Evolutionary conservation across 2,329 filamentous ascomycete genomes (phyloP), one percentile per base, ranked within the genome.

Genomic region (Sporothrix euskadiensis): DNA sequence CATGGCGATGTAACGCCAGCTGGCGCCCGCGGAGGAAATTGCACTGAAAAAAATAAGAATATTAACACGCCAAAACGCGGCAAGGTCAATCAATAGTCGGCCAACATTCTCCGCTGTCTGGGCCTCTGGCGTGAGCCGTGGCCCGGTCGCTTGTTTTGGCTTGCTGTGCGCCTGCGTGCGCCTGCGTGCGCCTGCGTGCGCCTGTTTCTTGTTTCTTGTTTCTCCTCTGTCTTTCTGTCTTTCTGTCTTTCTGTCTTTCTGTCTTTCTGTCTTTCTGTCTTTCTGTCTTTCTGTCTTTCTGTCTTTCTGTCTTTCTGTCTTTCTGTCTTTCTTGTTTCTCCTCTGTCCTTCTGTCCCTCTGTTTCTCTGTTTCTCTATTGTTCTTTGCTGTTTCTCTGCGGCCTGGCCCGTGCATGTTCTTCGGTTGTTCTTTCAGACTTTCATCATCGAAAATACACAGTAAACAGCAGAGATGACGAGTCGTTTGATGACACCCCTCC

Each of bases 1-100:
- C 59, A 65, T 44, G 35, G 61, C 35, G n/a, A 65, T 65, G 61
- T 65, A 65, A 65, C 61, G 35, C 35, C 22, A 44, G n/a, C 35
- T 41, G 61, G 39, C 61, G 19, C 39, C 35, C 22, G 30, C 35
- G 32, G 32, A 41, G 22, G 16, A 63, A 39, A 63, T 39, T 66
- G 10, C 19, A 39, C n/a, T 26, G 19, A 35, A 12, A 1, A 19
- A 19, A 32, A 26, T 14, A 1, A 66, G 3, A 47, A 39, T 47
- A 41, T 14, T 19, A 16, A 52, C 19, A 54, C 19, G 52, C 3
- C 47, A 54, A 14, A 32, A 57, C 6, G 26, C 56, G 56, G 56
- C 22, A 35, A 59, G 6, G 30, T 10, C 57, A 54, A 54, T 54
- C 57, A 54, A 54, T 54, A 54, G 22, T 35, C 30, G 19, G n/a